Conservation (phyloP, 305 asterid species). For the Plantago lanceolata region DNA sequence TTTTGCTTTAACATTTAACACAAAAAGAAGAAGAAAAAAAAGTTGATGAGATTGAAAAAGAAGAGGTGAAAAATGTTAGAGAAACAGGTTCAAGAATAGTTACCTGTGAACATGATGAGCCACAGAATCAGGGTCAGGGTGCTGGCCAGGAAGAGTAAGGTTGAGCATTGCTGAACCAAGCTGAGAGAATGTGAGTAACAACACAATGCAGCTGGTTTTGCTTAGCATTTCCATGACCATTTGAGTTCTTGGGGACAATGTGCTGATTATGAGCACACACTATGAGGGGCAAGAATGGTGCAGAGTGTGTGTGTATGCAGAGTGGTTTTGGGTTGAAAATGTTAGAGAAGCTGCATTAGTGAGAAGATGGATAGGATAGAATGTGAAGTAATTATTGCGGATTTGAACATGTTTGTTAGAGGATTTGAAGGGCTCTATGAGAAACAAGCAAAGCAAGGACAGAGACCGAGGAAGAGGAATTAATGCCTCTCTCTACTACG, state of each 20-base stretch:
- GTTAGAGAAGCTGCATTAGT: slow-evolving; percentile 2
- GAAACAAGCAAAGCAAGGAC: background rate
- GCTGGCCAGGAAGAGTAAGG: slow-evolving; percentile 71
- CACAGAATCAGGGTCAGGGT: slow-evolving; percentile 66
- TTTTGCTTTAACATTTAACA: background rate
- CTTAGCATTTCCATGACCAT: slow-evolving; percentile 28
- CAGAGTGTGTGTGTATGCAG: background rate
- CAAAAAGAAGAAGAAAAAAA: too few relatives aligned
- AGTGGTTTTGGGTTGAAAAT: background rate
- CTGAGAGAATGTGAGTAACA: slow-evolving; percentile 27
- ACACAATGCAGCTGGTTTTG: slow-evolving; percentile 47
- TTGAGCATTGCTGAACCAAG: slow-evolving; percentile 34
- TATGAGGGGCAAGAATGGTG: background rate
- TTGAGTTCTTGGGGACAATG: background rate
- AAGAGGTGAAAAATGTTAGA: background rate
- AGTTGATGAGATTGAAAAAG: background rate
- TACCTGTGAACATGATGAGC: slow-evolving; percentile 65
- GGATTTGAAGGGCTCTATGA: slow-evolving; percentile 12
- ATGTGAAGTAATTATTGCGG: background rate
- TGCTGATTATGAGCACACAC: background rate
- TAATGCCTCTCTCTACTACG: background rate
- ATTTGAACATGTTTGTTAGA: background rate
- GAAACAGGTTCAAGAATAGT: background rate
- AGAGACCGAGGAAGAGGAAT: background rate
- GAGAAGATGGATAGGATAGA: background rate